Base-by-base conservation (phyloP, 139 green algal genomes). In the Dunaliella primolecta region DNA sequence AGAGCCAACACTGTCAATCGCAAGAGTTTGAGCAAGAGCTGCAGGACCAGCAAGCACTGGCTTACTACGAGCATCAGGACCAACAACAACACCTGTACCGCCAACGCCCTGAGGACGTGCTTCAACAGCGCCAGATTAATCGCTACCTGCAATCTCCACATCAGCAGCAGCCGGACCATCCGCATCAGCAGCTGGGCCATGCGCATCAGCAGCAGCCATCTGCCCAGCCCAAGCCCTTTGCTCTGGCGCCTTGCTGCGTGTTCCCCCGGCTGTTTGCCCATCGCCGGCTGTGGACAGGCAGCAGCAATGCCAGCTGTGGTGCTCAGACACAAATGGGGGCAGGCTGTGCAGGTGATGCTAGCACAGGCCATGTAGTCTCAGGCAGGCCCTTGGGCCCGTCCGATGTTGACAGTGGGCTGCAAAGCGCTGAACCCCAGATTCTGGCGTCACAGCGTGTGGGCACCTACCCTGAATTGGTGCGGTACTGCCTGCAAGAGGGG, bases 231-330 rank as follows among this genome's bases (percentile, higher is more conserved):
- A 90, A 88, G 86, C 91, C 90, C 2, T 94, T 94, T 82, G 91
- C 86, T 7, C 57, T 94, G 0, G 84, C 93, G 46, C 91, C 91
- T 1, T 94, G 91, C 90, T 94, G 91, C 87, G 90, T 93, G 33
- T 94, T 93, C 72, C 81, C 87, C 0, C 84, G 85, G 30, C 85
- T 90, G 27, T 94, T 93, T 77, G 74, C 87, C 3, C 57, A 92
- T 32, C 81, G 91, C 0, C 80, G 84, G 1, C 23, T 93, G 75
- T 32, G 37, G 1, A 2, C 75, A 27, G 21, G 30, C 30, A 33
- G 75, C n/a, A 80, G 75, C 30, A 30, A 32, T n/a, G n/a, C n/a
- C 75, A 38, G 32, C 75, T 2, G 29, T 27, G 75, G 11, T 80
- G 75, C n/a, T 80, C 2, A 36, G 29, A 30, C 75, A 36, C n/a